phyloP scores from a whole-genome alignment of 140 eudicot genomes.

The Bidens hawaiensis region DNA sequence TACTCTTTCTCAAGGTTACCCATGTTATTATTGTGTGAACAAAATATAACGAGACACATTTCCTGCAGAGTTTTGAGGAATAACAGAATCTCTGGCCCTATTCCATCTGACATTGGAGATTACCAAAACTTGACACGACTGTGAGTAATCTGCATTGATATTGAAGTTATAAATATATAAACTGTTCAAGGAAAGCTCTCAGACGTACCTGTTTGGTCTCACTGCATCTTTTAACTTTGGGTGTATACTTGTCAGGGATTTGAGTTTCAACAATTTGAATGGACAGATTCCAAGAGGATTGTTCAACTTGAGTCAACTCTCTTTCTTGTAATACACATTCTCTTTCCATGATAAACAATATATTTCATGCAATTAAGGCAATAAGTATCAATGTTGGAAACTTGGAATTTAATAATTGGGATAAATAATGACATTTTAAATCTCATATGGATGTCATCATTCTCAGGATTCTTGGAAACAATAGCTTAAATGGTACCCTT shows the following conservation, averaged over 20 bases:
- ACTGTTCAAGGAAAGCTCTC: not conserved
- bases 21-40: not conserved
- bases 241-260: constrained; percentile 51
- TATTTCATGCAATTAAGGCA: not conserved
- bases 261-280: constrained; percentile 69
- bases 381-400: not conserved
- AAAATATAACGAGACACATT: not conserved
- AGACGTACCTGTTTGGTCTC: not conserved
- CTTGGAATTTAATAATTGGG: not conserved
- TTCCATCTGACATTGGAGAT: constrained; percentile 51
- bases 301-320: constrained; percentile 46
- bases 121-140: constrained; percentile 36
- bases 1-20: not conserved
- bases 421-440: not conserved
- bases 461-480: constrained; percentile 84
- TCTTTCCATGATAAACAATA: not conserved
- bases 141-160: constrained; percentile 44
- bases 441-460: not conserved
- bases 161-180: not conserved
- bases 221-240: not conserved
- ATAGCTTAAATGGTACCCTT: constrained; percentile 57
- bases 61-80: constrained; percentile 53
- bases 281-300: constrained; percentile 59
- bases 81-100: constrained; percentile 63
- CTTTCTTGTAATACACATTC: constrained; percentile 44